A percentile compares a stretch with the other conserved stretches of the same genome.
These are phyloP conservation scores for Neophaeococcomyces mojaviensis DNA, from an alignment of 2,329 filamentous ascomycete species.

Conservation along the genomic window DNA sequence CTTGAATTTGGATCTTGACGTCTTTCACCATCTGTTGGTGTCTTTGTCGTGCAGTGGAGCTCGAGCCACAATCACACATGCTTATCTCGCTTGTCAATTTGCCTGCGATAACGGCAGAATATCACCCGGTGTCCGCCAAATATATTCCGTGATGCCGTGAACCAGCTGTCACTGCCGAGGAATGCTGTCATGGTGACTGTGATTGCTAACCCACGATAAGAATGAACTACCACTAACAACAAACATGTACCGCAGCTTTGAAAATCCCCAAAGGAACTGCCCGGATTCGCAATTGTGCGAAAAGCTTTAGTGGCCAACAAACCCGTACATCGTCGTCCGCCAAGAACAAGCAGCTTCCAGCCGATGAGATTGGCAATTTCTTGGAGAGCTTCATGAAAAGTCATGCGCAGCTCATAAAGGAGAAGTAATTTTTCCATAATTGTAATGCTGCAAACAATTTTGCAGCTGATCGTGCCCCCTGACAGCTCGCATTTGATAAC, in stretches of 20 bases:
- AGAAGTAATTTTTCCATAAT: no score
- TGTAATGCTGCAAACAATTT: no score
- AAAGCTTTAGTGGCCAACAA: no score
- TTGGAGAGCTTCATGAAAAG: background rate
- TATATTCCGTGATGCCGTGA: no score
- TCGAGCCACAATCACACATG: background rate
- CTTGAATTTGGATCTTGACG: background rate
- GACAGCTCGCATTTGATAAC: no score
- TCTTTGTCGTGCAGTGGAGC: background rate
- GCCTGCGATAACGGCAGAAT: background rate
- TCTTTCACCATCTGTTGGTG: background rate
- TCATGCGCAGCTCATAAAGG: no score
- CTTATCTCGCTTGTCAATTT: background rate
- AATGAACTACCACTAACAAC: background rate
- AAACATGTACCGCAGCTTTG: no score
- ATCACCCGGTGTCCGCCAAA: background rate
- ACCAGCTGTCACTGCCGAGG: background rate
- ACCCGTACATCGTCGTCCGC: no score
- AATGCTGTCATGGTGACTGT: background rate
- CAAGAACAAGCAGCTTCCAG: no score
- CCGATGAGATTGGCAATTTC: conserved; percentile 2
- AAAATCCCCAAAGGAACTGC: no score
- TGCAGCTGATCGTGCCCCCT: no score
- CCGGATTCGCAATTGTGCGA: background rate
- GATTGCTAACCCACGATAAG: background rate